Conservation (phyloP, 345 rosid genomes). For the Sisymbrium altissimum region DNA sequence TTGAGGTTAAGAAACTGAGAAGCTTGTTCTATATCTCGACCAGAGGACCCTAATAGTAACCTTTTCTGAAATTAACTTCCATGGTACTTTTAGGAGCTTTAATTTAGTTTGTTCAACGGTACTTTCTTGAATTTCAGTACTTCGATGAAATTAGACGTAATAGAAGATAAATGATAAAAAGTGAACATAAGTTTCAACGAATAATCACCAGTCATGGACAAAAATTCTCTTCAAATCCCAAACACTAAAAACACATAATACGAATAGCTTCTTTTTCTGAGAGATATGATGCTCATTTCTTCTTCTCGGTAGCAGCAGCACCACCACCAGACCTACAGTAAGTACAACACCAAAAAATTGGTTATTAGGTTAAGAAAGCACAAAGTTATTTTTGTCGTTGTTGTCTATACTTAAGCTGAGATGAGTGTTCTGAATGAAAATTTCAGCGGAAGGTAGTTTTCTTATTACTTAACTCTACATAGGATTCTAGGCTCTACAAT, state of each 20-base stretch:
- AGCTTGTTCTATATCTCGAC: too few relatives aligned
- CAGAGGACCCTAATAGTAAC: too few relatives aligned
- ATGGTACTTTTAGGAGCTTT: too few relatives aligned
- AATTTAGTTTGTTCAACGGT: not conserved
- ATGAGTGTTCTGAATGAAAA: not conserved
- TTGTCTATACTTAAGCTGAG: not conserved
- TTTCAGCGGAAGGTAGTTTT: not conserved
- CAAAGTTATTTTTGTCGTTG: not conserved
- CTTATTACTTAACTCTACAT: not conserved
- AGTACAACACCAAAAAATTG: not conserved
- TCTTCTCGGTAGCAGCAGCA: slow-evolving; percentile 35
- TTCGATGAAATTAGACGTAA: not conserved
- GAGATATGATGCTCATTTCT: slow-evolving; percentile 16
- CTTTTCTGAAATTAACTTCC: too few relatives aligned
- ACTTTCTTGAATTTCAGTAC: not conserved
- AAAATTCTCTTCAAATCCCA: slow-evolving; percentile 5
- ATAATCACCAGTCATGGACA: not conserved
- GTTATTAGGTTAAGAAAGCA: not conserved
- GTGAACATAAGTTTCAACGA: not conserved
- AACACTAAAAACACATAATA: not conserved
- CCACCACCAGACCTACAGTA: slow-evolving; percentile 39
- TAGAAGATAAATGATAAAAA: not conserved
- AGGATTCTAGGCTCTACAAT: not conserved
- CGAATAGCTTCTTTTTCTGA: not conserved
- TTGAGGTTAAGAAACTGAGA: too few relatives aligned